A percentile compares a stretch with the other conserved stretches of the same genome.
Conservation (phyloP, 371 early-diverging fungal genomes). For the Circinella minor region DNA sequence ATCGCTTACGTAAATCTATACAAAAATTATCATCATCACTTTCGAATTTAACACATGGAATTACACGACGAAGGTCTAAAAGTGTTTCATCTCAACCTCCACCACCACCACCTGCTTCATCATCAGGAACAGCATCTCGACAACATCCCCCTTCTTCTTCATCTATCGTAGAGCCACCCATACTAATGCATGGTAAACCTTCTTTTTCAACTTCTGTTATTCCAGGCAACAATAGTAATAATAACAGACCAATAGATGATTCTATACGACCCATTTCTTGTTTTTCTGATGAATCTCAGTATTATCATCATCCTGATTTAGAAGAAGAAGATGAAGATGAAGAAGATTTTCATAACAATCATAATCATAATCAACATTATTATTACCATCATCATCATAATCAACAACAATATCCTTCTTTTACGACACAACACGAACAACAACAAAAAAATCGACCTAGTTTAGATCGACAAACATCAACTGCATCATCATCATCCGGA, state of each 20-base stretch:
- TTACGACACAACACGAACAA: not conserved
- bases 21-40: conserved; percentile 29
- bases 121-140: not conserved
- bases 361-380: not conserved
- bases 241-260: not conserved
- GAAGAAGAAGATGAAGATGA: conserved; percentile 23
- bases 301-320: conserved; percentile 15
- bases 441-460: conserved; percentile 12
- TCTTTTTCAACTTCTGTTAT: conserved; percentile 21
- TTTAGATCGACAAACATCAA: conserved; percentile 25
- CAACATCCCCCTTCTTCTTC: not conserved
- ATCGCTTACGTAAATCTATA: conserved; percentile 31
- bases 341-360: conserved; percentile 10
- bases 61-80: conserved; percentile 29
- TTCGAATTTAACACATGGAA: conserved; percentile 25
- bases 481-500: conserved; percentile 28
- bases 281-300: conserved; percentile 19
- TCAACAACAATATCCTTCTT: not conserved
- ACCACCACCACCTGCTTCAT: not conserved
- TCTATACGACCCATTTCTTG: conserved; percentile 20
- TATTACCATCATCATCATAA: not conserved
- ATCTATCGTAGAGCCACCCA: conserved; percentile 4
- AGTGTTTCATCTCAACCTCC: conserved; percentile 15
- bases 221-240: conserved; percentile 6
- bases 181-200: conserved; percentile 20